A percentile compares a stretch with the other conserved stretches of the same genome.
These are phyloP conservation scores for Cyberlindnera xishuangbannaensis DNA, from an alignment of 805 yeast genomes.

Conservation along the genomic window DNA sequence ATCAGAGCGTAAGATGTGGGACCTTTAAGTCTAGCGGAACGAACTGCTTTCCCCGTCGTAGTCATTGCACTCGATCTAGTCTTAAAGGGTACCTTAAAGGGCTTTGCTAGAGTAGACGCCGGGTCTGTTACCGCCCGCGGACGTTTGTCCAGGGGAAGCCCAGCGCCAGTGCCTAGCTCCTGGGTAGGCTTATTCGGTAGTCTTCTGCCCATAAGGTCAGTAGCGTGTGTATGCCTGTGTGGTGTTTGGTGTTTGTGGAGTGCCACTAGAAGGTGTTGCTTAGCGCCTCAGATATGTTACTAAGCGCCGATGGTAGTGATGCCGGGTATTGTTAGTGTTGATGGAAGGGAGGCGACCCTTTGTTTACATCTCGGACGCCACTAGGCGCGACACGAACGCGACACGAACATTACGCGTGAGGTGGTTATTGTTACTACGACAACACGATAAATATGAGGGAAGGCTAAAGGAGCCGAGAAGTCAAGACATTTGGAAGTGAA, in stretches of 20 bases:
- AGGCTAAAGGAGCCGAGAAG: too few species aligned
- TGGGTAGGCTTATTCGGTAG: constrained; percentile 39
- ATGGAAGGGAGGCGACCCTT: too few species aligned
- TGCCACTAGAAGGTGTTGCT: too few species aligned
- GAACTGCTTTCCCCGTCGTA: constrained; percentile 17
- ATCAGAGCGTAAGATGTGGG: constrained; percentile 38
- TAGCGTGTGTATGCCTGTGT: background rate
- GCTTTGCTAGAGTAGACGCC: constrained; percentile 47
- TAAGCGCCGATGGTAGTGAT: too few species aligned
- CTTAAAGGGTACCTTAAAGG: constrained; percentile 62
- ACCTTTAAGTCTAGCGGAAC: constrained; percentile 29
- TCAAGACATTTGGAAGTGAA: too few species aligned
- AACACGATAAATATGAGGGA: too few species aligned
- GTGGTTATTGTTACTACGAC: too few species aligned
- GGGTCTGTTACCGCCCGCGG: constrained; percentile 52
- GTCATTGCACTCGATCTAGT: constrained; percentile 22
- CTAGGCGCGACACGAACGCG: too few species aligned
- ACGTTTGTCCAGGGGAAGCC: constrained; percentile 49
- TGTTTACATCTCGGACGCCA: too few species aligned
- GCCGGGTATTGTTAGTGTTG: too few species aligned
- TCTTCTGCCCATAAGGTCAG: constrained; percentile 28
- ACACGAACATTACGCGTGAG: too few species aligned
- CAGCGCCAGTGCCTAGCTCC: constrained; percentile 65
- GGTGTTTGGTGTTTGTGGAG: background rate
- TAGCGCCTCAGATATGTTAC: too few species aligned